These are phyloP conservation scores for Penicillium polonicum DNA, from an alignment of 2,329 filamentous ascomycete genomes.

Conservation along the genomic window DNA sequence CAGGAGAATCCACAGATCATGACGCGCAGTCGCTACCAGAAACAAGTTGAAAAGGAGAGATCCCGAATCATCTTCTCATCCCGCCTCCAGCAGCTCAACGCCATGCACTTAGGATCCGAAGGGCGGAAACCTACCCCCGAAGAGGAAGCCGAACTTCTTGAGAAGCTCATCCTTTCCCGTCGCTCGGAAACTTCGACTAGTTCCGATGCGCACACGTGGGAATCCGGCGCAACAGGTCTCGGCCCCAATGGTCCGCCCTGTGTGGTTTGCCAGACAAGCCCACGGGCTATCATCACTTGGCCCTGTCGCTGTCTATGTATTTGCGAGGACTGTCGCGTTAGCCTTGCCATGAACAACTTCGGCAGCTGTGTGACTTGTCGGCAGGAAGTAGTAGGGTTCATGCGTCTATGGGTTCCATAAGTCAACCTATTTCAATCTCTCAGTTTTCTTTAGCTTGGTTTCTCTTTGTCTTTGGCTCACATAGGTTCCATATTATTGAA, in stretches of 20 bases:
- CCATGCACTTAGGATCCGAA: constrained; percentile 16
- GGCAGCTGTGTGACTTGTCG: constrained; percentile 94
- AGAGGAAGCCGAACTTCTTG: constrained; percentile 59
- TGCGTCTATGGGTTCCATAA: constrained; percentile 80
- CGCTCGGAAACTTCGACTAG: constrained; percentile 38
- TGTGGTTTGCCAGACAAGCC: constrained; percentile 86
- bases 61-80: constrained; percentile 63
- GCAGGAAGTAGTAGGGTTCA: constrained; percentile 83
- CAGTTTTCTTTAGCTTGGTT: neutral
- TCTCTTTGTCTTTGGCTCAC: neutral
- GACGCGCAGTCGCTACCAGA: constrained; percentile 76
- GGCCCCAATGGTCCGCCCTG: constrained; percentile 77
- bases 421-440: neutral
- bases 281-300: constrained; percentile 90
- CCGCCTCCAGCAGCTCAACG: constrained; percentile 32
- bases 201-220: constrained; percentile 53
- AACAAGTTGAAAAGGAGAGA: constrained; percentile 66
- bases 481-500: constrained; percentile 4
- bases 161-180: constrained; percentile 58
- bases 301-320: constrained; percentile 91
- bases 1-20: constrained; percentile 59
- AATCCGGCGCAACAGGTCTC: constrained; percentile 69
- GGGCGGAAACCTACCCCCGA: constrained; percentile 43
- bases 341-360: constrained; percentile 94
- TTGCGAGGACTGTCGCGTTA: constrained; percentile 92